Base-by-base conservation (phyloP, 1,284 basidiomycete genomes). In the Vanrija pseudolonga region DNA sequence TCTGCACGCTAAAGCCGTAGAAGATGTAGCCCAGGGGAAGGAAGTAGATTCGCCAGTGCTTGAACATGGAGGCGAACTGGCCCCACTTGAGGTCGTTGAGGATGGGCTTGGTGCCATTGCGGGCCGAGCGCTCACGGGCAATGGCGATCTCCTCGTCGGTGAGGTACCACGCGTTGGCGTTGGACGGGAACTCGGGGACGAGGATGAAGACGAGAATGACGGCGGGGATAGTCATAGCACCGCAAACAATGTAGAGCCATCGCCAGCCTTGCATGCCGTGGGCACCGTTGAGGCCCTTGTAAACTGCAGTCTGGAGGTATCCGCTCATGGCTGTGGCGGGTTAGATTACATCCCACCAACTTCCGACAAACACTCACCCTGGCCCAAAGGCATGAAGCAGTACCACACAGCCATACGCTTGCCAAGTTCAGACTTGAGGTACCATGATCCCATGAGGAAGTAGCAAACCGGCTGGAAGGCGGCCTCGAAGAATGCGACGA, bases 191-290 rank as follows among this genome's bases (percentile, higher is more conserved):
- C 40, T 65, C 63, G 41, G 63, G 63, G 9, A 65, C 47, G 28
- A 61, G 54, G 43, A 62, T 54, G 41, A 59, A 57, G n/a, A 61
- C 22, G 7, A 47, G 19, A 45, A 59, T 19, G 38, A 53, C 57
- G 28, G 48, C 54, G 3, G 59, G 59, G 6, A 65, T 37, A 12
- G 56, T 32, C 39, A 48, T 36, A 1, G 14, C 26, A 37, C 45
- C 45, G 40, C 44, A 38, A 20, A 70, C 64, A 9, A 71, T 68
- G 47, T 73, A 60, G 6, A 74, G 61, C 65, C 63, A 68, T 43
- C 63, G 55, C 72, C 71, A 73, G 12, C 72, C 73, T 14, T 56
- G 53, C 17, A 76, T 47, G 6, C 69, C 68, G 38, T 68, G 65
- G 5, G 54, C 43, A 3, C 69, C 71, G 40, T 69, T 61, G 22